Percentiles rank a stretch among this genome's conserved stretches.
Evolutionary conservation across 2,329 filamentous ascomycete genomes (phyloP).

Genomic region (Hypomyces rosellus): DNA sequence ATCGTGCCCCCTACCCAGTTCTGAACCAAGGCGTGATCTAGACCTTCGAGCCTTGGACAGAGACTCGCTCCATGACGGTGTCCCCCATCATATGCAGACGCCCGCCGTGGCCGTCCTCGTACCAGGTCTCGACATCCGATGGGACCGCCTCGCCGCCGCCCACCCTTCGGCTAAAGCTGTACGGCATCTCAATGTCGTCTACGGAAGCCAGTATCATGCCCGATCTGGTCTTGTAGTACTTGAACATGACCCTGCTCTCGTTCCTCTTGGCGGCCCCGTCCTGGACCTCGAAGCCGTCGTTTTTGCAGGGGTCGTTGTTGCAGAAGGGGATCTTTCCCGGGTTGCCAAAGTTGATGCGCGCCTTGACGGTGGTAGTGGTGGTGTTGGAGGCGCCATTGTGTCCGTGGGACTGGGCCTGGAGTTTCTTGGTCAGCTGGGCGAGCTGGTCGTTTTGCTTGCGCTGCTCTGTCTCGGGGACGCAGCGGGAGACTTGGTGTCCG

Average conservation of each 20-base stretch:
- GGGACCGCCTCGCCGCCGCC: conserved; percentile 9
- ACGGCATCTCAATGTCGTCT: conserved; percentile 5
- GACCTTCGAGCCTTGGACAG: conserved; percentile 2
- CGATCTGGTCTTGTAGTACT: conserved; percentile 14
- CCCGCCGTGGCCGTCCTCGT: conserved; percentile 6
- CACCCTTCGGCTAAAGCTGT: conserved; percentile 13
- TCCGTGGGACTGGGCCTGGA: not conserved
- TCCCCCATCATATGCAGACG: conserved; percentile 12
- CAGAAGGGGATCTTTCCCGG: conserved; percentile 14
- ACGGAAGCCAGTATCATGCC: conserved; percentile 15
- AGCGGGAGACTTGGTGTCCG: conserved; percentile 16
- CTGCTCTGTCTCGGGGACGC: conserved; percentile 14
- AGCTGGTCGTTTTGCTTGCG: conserved; percentile 10
- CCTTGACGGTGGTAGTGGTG: too few relatives aligned
- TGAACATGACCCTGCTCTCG: conserved; percentile 12
- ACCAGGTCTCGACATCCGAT: conserved; percentile 10
- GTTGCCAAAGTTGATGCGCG: conserved; percentile 15
- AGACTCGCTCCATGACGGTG: conserved; percentile 12
- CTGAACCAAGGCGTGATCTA: not conserved
- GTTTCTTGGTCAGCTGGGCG: conserved; percentile 1
- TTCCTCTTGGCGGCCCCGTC: conserved; percentile 11
- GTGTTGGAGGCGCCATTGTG: too few relatives aligned
- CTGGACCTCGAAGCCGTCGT: conserved; percentile 17
- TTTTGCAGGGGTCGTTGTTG: conserved; percentile 14
- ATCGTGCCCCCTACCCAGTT: not conserved